These are phyloP conservation scores for Boletus insuetus DNA, from an alignment of 768 basidiomycete genomes.

Conservation along the genomic window DNA sequence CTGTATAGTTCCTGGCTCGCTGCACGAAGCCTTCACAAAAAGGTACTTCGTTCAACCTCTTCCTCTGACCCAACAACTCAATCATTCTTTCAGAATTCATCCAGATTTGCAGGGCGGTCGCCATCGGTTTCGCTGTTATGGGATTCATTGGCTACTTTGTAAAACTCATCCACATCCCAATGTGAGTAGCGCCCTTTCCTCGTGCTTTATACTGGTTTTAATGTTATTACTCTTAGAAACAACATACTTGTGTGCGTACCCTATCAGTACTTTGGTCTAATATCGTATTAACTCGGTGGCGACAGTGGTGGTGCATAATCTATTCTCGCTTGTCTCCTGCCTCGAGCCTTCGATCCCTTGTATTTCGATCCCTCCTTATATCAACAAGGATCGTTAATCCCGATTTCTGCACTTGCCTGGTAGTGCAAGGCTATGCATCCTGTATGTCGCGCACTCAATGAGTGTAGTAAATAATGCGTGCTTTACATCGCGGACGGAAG, in stretches of 20 bases:
- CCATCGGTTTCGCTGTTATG: slow-evolving; percentile 97
- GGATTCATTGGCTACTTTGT: slow-evolving; percentile 99
- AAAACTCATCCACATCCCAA: slow-evolving; percentile 97
- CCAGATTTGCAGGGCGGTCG: slow-evolving; percentile 95
- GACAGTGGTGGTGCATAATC: slow-evolving; percentile 73
- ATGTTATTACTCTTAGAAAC: slow-evolving; percentile 54
- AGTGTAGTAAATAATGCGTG: slow-evolving; percentile 3
- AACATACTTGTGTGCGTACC: slow-evolving; percentile 93
- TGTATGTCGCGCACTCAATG: background rate
- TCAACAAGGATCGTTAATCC: slow-evolving; percentile 5
- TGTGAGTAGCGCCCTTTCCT: slow-evolving; percentile 55
- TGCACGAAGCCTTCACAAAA: slow-evolving; percentile 98
- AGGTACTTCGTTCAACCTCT: slow-evolving; percentile 48
- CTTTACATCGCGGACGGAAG: background rate
- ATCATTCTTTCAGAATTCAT: slow-evolving; percentile 66
- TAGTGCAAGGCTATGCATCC: background rate
- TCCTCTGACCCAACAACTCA: background rate
- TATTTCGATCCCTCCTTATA: slow-evolving; percentile 16
- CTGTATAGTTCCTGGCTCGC: slow-evolving; percentile 81
- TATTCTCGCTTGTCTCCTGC: slow-evolving; percentile 18
- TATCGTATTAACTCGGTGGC: slow-evolving; percentile 25
- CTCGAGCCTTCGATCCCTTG: slow-evolving; percentile 17
- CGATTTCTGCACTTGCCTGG: background rate
- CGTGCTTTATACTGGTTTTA: slow-evolving; percentile 8
- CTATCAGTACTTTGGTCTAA: background rate